Evolutionary conservation across 345 rosid genomes (phyloP), one percentile per base, ranked within the genome.

Genomic region (Populus nigra): DNA sequence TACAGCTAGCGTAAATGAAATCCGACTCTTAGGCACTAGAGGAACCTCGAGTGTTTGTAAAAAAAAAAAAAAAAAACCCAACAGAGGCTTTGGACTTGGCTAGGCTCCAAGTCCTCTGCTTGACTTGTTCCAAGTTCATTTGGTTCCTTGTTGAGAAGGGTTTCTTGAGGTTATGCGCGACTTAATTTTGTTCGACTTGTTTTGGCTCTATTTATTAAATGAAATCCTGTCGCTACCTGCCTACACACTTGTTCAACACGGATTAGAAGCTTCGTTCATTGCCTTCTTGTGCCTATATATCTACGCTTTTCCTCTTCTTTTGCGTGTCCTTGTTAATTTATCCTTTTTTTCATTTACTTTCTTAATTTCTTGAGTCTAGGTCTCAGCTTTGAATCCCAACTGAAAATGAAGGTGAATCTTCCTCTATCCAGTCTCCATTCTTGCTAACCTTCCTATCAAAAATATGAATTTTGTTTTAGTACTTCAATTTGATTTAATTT

Each of bases 331-430:
- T 17, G 1, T 55, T 75, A 17, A 20, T 11, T 22, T 33, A 23
- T 73, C 38, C 27, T 53, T n/a, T 57, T 38, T 49, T 33, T 22
- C 29, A 22, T 35, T 70, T 29, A 16, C 41, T 62, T 4, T 4
- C 35, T 27, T 33, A 33, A 33, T 33, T 25, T 38, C 7, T 6
- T n/a, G 33, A 79, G 68, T 74, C 75, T 53, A 45, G 70, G 53
- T 72, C 76, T 35, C 53, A 50, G 50, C 66, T 63, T 74, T 77
- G 73, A 61, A 55, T 45, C 41, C 33, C 43, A 20, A 55, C 15
- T n/a, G 67, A 78, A 68, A 82, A 77, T 79, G 83, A 85, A 80
- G 80, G 87, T 85, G 70, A 77, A 68, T 61, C 76, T 69, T 68
- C 74, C 50, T 75, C 81, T 50, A 15, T 50, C 27, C 76, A 71